Evolutionary conservation across 345 rosid genomes (phyloP), one percentile per base, ranked within the genome.

Genomic region (Abelmoschus esculentus): DNA sequence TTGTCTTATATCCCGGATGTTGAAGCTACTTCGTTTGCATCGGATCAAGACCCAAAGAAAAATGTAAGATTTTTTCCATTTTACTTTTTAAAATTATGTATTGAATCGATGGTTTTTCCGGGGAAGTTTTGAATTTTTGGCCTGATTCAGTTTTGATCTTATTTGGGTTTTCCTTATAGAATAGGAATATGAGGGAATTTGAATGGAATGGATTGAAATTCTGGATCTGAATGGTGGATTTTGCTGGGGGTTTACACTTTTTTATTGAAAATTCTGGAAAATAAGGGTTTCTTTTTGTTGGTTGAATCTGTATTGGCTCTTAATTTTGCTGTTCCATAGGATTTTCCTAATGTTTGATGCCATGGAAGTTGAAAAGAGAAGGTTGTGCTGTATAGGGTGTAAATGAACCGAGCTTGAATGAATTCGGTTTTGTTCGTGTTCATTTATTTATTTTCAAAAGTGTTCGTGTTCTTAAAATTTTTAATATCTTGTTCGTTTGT

Each of bases 1-100:
- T 61, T 83, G 11, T 76, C 87, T 67, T 89, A 72, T 74, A 67
- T 74, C 31, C 90, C 90, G 78, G 96, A 89, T 76, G 80, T 86
- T 63, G 96, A 89, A 78, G 78, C 46, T 70, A n/a, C 44, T 47
- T 56, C 14, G 29, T 46, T 62, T 47, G 56, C n/a, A 14, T 73
- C 70, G 42, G 72, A 76, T 75, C 82, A 75, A 75, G 75, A 78
- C 66, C 60, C 54, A 28, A 61, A 53, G 26, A 76, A 73, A 58
- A 70, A 69, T 62, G 88, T 77, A 67, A 77, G 83, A 56, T 64
- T 44, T 1, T 59, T 0, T 10, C 8, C 53, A 17, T 3, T 2
- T 7, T 0, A 1, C 6, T 0, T 15, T 7, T 38, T 1, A 5
- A 6, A 14, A 32, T 36, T n/a, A 19, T 36, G 22, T 26, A 69